Evolutionary conservation across 1,284 basidiomycete genomes (phyloP).

Genomic region (Laetiporus sulphureus): DNA sequence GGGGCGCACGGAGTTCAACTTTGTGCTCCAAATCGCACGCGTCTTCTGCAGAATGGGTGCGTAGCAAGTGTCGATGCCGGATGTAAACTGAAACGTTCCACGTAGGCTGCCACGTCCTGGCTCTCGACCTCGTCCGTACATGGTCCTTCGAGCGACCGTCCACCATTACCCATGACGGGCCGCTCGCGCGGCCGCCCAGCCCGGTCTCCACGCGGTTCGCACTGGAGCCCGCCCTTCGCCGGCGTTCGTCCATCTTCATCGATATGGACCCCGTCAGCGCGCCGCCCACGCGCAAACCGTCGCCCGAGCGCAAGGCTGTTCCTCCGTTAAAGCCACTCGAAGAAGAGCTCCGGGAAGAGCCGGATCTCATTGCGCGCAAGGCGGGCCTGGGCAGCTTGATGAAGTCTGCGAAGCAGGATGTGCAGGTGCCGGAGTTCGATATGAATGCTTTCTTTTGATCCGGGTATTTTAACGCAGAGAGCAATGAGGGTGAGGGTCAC

Average conservation of each 20-base stretch:
- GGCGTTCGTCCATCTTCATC: slow-evolving; percentile 71
- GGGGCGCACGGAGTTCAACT: slow-evolving; percentile 84
- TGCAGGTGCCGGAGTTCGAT: slow-evolving; percentile 81
- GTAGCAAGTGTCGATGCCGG: slow-evolving; percentile 18
- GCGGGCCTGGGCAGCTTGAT: slow-evolving; percentile 77
- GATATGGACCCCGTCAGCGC: slow-evolving; percentile 78
- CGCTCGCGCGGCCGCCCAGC: slow-evolving; percentile 29
- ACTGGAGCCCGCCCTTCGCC: slow-evolving; percentile 45
- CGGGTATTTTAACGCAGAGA: no score
- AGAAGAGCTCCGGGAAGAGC: slow-evolving; percentile 39
- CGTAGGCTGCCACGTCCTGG: slow-evolving; percentile 87
- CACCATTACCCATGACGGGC: slow-evolving; percentile 26
- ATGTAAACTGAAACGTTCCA: background rate
- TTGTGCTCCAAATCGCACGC: slow-evolving; percentile 87
- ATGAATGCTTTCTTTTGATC: slow-evolving; percentile 65
- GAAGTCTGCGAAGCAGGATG: slow-evolving; percentile 82
- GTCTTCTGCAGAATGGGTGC: slow-evolving; percentile 91
- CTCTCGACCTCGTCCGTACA: slow-evolving; percentile 77
- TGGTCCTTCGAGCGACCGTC: slow-evolving; percentile 88
- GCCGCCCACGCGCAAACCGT: slow-evolving; percentile 50
- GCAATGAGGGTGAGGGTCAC: no score
- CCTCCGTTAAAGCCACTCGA: slow-evolving; percentile 10
- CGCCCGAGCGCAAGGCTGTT: slow-evolving; percentile 30
- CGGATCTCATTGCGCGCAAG: slow-evolving; percentile 55
- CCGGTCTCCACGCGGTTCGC: slow-evolving; percentile 43